Evolutionary conservation across 2,329 filamentous ascomycete species (phyloP).

Genomic region (Cladophialophora chaetospira): DNA sequence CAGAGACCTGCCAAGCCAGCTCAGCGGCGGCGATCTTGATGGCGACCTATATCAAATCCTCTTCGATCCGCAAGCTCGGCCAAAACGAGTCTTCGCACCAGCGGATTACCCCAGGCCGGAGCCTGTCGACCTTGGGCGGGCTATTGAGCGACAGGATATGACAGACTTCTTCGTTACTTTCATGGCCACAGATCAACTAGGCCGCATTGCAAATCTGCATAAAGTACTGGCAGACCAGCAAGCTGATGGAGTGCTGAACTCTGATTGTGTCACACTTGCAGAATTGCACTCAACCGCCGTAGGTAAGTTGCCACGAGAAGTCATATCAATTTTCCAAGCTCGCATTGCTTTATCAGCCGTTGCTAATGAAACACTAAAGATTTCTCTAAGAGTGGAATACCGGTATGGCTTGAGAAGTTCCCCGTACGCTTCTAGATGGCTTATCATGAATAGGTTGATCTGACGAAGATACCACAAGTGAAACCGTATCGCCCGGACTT

Average conservation of each 20-base stretch:
- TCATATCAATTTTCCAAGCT: background rate
- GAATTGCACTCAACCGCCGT: constrained; percentile 70
- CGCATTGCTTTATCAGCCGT: too few relatives aligned
- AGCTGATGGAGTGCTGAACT: constrained; percentile 53
- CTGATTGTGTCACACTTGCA: constrained; percentile 59
- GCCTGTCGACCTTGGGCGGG: constrained; percentile 61
- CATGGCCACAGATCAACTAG: constrained; percentile 68
- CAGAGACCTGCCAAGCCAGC: constrained; percentile 74
- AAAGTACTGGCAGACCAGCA: constrained; percentile 65
- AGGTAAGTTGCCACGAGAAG: background rate
- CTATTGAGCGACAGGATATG: constrained; percentile 67
- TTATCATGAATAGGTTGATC: constrained; percentile 43
- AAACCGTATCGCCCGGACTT: constrained; percentile 52
- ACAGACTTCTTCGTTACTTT: constrained; percentile 79
- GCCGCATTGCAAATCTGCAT: constrained; percentile 66
- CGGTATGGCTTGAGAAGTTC: too few relatives aligned
- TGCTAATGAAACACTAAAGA: constrained; percentile 43
- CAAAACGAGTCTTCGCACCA: constrained; percentile 46
- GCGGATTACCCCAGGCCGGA: constrained; percentile 68
- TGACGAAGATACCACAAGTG: constrained; percentile 47
- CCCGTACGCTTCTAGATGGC: too few relatives aligned
- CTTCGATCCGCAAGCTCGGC: constrained; percentile 56
- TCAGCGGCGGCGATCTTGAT: constrained; percentile 81
- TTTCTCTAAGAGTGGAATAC: constrained; percentile 73
- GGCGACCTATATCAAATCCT: constrained; percentile 82